These are phyloP conservation scores for Parasitella parasitica DNA, from an alignment of 371 early-diverging fungal genomes.

Conservation along the genomic window DNA sequence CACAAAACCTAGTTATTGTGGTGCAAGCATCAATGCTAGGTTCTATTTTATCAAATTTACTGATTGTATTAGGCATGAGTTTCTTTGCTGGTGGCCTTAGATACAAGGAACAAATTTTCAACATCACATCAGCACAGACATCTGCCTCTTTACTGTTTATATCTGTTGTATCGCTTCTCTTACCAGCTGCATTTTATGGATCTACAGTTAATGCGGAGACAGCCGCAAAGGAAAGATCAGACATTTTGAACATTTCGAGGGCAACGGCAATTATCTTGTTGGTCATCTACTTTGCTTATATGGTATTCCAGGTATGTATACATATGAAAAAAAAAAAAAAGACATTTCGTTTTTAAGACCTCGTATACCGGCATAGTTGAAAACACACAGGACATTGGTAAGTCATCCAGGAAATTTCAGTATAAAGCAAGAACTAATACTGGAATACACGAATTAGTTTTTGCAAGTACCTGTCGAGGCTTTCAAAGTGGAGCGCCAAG, in stretches of 20 bases:
- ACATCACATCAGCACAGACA: constrained; percentile 75
- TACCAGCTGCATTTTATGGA: constrained; percentile 79
- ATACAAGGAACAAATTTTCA: constrained; percentile 71
- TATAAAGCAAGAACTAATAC: too few relatives aligned
- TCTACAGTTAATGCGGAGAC: constrained; percentile 26
- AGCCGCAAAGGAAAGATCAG: constrained; percentile 20
- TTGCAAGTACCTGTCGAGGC: constrained; percentile 25
- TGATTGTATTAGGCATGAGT: constrained; percentile 74
- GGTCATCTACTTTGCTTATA: constrained; percentile 67
- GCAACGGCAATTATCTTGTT: constrained; percentile 74
- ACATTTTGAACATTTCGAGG: constrained; percentile 63
- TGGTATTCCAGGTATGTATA: constrained; percentile 66
- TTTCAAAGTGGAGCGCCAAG: constrained; percentile 7
- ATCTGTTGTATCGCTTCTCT: constrained; percentile 68
- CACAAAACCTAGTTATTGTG: constrained; percentile 68
- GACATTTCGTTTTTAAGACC: too few relatives aligned
- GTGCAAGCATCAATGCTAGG: constrained; percentile 86
- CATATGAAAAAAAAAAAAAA: too few relatives aligned
- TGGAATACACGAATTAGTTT: too few relatives aligned
- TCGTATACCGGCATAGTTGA: constrained; percentile 34
- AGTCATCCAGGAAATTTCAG: too few relatives aligned
- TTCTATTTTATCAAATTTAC: constrained; percentile 80
- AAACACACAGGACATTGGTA: constrained; percentile 66
- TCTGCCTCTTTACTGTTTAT: constrained; percentile 73
- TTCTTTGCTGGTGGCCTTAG: constrained; percentile 77